Evolutionary conservation across 371 early-diverging fungal genomes (phyloP).

Genomic region (Coemansia sp.): DNA sequence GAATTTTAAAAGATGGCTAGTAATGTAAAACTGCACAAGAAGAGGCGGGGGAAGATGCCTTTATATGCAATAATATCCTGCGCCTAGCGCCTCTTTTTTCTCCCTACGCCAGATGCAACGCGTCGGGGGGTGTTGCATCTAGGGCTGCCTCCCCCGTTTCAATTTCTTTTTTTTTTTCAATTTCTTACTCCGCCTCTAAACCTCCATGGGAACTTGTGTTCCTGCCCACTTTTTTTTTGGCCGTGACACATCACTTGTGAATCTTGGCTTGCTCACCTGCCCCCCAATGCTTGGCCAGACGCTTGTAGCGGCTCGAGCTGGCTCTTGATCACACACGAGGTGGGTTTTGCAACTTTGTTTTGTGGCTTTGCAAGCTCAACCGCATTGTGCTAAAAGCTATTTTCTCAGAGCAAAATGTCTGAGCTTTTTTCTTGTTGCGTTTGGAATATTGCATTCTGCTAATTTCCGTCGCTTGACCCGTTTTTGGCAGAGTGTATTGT

Average conservation of each 20-base stretch:
- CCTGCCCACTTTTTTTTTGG: too few relatives aligned
- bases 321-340: too few relatives aligned
- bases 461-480: neutral
- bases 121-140: too few relatives aligned
- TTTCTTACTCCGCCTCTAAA: too few relatives aligned
- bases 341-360: neutral
- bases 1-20: neutral
- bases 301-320: too few relatives aligned
- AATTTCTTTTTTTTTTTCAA: too few relatives aligned
- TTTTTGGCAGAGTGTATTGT: neutral
- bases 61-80: constrained; percentile 7
- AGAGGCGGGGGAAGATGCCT: neutral
- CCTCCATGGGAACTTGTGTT: too few relatives aligned
- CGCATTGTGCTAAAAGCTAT: neutral
- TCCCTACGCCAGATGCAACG: too few relatives aligned
- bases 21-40: neutral
- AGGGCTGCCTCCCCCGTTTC: too few relatives aligned
- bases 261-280: too few relatives aligned
- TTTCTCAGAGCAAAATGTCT: neutral
- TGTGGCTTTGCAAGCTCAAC: neutral
- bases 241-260: too few relatives aligned
- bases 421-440: neutral
- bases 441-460: neutral
- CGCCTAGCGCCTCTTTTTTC: constrained; percentile 4
- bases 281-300: too few relatives aligned